Conservation (phyloP, 169 alveolate species). For the Eimeria necatrix region DNA sequence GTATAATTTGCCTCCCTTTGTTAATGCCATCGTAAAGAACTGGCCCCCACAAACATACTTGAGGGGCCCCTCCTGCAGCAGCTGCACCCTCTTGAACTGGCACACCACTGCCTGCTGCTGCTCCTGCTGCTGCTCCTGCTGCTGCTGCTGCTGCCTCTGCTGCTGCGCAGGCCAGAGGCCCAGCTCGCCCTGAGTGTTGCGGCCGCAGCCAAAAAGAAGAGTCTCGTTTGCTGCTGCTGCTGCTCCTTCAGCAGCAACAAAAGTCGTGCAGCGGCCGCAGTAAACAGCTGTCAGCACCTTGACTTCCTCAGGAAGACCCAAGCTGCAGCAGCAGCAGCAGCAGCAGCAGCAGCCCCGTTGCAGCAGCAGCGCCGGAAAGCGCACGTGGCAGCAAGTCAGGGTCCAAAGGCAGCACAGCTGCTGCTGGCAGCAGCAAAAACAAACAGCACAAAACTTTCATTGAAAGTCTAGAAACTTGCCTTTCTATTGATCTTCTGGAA, state of each 20-base stretch:
- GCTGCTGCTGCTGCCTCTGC: neutral
- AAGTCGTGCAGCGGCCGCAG: conserved; percentile 74
- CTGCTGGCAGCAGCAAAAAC: no score
- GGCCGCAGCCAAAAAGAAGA: conserved; percentile 63
- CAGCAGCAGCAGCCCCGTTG: neutral
- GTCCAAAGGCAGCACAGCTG: no score
- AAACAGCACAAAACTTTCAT: no score
- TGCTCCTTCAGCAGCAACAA: neutral
- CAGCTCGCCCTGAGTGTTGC: conserved; percentile 75
- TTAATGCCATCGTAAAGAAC: conserved; percentile 64
- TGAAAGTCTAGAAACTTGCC: neutral
- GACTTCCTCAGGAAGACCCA: neutral
- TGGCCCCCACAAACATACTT: conserved; percentile 73
- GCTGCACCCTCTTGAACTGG: neutral
- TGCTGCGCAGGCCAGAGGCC: conserved; percentile 59
- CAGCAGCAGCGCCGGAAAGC: no score
- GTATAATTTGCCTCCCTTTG: conserved; percentile 39
- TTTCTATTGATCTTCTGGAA: neutral
- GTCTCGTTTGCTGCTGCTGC: conserved; percentile 36
- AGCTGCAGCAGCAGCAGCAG: conserved; percentile 49
- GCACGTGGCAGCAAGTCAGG: no score
- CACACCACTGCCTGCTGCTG: conserved; percentile 31
- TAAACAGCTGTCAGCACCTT: neutral
- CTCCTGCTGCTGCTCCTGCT: no score
- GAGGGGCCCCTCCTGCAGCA: conserved; percentile 17